Evolutionary conservation across 345 rosid species (phyloP), one percentile per base, ranked within the genome.

Genomic region (Eucalyptus melliodora): DNA sequence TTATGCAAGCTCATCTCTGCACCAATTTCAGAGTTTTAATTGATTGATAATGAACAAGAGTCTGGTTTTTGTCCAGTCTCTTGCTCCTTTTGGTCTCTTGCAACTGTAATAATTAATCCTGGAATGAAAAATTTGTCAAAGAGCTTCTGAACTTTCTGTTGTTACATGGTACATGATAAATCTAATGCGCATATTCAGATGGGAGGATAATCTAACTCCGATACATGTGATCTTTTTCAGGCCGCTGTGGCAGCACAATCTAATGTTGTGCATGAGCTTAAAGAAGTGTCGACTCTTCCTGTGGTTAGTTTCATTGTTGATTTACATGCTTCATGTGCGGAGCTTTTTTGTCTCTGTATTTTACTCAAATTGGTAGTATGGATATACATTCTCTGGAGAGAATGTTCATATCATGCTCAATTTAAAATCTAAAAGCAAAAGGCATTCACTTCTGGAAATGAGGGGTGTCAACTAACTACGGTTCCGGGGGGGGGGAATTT

Each of bases 161-260:
- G 47, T 17, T 72, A n/a, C 26, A n/a, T 31, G 16, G 30, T 49
- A 50, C 86, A 47, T 67, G 42, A 62, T 31, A 19, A 7, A 26
- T 89, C 50, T 56, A 59, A 34, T 34, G 89, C 2, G 16, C n/a
- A 89, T 85, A 59, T 47, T 65, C 42, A 15, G 37, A 53, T 59
- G 50, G 30, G 60, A 37, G 42, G 50, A 55, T 44, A 89, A n/a
- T 26, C 50, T 42, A 16, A 67, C 42, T 15, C 49, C 55, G 34
- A 88, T 88, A 82, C 34, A 87, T 89, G 91, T 88, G 86, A 50
- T 65, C 82, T 40, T 88, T 88, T 86, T 89, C 94, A 98, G 99
- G 98, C 96, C 34, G 99, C 98, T 16, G 94, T 98, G 56, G 98
- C 96, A 89, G 99, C 98, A 81, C 95, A 92, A 86, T 92, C 97